Percentiles rank a stretch among this genome's conserved stretches.
phyloP scores from a whole-genome alignment of 2,329 filamentous ascomycete genomes.

The Arachnopeziza araneosa region DNA sequence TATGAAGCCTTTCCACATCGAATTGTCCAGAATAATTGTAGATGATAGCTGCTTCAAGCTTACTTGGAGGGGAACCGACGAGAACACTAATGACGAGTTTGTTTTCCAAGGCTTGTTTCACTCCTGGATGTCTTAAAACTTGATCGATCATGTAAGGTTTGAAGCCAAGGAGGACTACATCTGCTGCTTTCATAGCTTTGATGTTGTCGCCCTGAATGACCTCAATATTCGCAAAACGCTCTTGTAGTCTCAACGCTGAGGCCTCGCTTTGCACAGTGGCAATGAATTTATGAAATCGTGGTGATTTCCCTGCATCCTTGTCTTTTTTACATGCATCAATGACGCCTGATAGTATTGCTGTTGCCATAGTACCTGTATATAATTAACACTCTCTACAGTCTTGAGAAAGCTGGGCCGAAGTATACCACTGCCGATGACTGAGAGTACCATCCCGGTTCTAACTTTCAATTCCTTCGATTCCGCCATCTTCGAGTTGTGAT shows the following conservation, averaged over 20 bases:
- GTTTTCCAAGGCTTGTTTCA: constrained; percentile 66
- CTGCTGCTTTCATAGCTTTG: constrained; percentile 58
- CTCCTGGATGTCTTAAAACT: constrained; percentile 61
- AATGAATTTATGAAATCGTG: constrained; percentile 28
- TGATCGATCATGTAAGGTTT: constrained; percentile 71
- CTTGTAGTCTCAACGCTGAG: constrained; percentile 32
- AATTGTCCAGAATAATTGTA: constrained; percentile 28
- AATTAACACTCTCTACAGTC: neutral
- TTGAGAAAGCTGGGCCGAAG: neutral
- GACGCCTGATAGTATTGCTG: neutral
- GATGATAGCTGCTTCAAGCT: constrained; percentile 62
- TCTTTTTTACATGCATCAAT: neutral
- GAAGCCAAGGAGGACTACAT: constrained; percentile 74
- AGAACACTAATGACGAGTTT: constrained; percentile 81
- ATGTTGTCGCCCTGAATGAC: constrained; percentile 54
- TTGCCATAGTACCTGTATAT: constrained; percentile 1
- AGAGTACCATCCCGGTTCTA: neutral
- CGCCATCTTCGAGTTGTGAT: neutral
- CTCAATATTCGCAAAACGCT: constrained; percentile 29
- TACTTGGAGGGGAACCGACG: constrained; percentile 66
- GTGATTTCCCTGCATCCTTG: neutral
- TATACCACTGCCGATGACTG: constrained; percentile 4
- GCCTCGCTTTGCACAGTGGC: constrained; percentile 38
- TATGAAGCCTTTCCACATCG: neutral
- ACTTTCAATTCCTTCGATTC: neutral